Percentiles rank a stretch among this genome's conserved stretches.
Evolutionary conservation across 768 basidiomycete genomes (phyloP).

Genomic region (Kwoniella sp.): DNA sequence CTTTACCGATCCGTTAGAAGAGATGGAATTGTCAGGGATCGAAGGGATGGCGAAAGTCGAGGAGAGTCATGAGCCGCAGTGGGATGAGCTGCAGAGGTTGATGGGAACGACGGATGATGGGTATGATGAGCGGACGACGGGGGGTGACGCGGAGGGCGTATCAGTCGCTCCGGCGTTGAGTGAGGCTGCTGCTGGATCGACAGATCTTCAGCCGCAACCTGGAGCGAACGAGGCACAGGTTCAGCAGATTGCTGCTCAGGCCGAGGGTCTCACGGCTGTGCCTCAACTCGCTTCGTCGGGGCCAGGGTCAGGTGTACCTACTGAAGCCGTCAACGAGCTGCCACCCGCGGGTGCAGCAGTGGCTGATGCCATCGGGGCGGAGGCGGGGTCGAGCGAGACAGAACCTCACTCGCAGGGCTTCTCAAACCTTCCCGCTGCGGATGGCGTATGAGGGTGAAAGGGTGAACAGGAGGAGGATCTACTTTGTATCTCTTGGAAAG

Average conservation of each 20-base stretch:
- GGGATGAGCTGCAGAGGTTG: slow-evolving; percentile 41
- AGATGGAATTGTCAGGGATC: slow-evolving; percentile 22
- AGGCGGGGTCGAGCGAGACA: background rate
- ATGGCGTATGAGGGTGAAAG: background rate
- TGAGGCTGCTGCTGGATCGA: slow-evolving; percentile 20
- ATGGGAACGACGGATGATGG: slow-evolving; percentile 35
- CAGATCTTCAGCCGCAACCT: background rate
- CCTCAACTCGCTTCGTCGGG: slow-evolving; percentile 5
- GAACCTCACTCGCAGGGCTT: background rate
- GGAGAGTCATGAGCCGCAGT: slow-evolving; percentile 31
- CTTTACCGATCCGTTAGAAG: slow-evolving; percentile 22
- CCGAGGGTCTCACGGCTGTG: slow-evolving; percentile 14
- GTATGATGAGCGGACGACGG: background rate
- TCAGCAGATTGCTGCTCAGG: slow-evolving; percentile 11
- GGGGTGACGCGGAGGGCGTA: background rate
- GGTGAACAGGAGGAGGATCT: background rate
- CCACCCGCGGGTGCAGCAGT: slow-evolving; percentile 23
- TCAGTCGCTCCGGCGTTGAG: slow-evolving; percentile 30
- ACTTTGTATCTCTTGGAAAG: background rate
- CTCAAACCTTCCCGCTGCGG: background rate
- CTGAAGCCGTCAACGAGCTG: slow-evolving; percentile 30
- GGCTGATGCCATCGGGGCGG: slow-evolving; percentile 4
- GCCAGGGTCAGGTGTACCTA: slow-evolving; percentile 25
- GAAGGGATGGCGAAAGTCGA: slow-evolving; percentile 14
- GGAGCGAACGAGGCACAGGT: slow-evolving; percentile 4